Evolutionary conservation across 306 rosid species (phyloP).

Genomic region (Sicyos edulis): DNA sequence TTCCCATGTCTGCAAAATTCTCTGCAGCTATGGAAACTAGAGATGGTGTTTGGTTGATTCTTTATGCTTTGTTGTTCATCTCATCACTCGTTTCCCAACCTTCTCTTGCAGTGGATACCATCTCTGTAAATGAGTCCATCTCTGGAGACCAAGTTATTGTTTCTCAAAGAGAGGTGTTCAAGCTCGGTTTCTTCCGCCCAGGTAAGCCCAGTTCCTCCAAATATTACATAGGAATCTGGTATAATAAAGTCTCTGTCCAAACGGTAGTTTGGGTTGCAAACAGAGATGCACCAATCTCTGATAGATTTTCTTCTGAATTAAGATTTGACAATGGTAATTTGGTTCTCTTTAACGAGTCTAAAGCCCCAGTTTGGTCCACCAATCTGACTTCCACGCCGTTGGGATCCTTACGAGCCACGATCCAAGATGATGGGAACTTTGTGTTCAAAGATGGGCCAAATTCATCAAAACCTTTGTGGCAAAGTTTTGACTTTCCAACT

Average conservation of each 20-base stretch:
- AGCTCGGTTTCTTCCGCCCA: conserved; percentile 34
- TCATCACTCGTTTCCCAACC: conserved; percentile 4
- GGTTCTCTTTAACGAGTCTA: conserved; percentile 28
- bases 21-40: conserved; percentile 27
- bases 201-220: conserved; percentile 30
- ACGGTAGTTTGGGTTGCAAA: conserved; percentile 34
- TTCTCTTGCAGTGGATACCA: conserved; percentile 26
- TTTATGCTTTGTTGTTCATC: conserved; percentile 7
- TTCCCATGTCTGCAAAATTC: conserved; percentile 3
- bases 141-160: conserved; percentile 31
- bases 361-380: conserved; percentile 31
- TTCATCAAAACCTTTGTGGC: conserved; percentile 28
- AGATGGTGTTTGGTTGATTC: neutral
- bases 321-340: conserved; percentile 31
- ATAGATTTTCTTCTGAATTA: conserved; percentile 26
- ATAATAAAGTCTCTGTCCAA: conserved; percentile 1
- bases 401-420: conserved; percentile 18
- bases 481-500: conserved; percentile 37
- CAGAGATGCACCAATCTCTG: conserved; percentile 33
- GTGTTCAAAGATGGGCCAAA: conserved; percentile 20
- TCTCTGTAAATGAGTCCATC: conserved; percentile 27
- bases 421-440: conserved; percentile 31
- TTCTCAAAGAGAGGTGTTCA: conserved; percentile 25
- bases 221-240: conserved; percentile 38
- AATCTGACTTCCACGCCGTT: conserved; percentile 4